phyloP scores from a whole-genome alignment of 2,329 filamentous ascomycete species.

The Seiridium cupressi region DNA sequence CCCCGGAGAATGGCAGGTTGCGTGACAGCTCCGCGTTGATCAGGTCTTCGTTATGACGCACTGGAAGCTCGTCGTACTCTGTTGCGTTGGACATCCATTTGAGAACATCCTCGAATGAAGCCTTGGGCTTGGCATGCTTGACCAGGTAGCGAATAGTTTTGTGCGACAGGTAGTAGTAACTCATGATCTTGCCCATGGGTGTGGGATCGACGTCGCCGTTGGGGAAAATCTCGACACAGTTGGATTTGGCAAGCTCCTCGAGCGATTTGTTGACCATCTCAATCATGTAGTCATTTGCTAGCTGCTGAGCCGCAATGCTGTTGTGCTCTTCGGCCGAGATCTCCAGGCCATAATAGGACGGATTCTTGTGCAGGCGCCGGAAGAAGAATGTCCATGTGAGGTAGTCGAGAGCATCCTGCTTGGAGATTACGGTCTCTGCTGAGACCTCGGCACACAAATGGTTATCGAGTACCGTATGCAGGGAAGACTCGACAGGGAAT shows the following conservation, averaged over 20 bases:
- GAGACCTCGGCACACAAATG: conserved; percentile 95
- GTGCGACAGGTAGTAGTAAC: conserved; percentile 97
- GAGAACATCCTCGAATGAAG: conserved; percentile 77
- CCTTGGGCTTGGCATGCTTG: conserved; percentile 70
- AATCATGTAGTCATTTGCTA: conserved; percentile 94
- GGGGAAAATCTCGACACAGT: conserved; percentile 77
- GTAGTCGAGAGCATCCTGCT: conserved; percentile 96
- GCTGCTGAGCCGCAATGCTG: conserved; percentile 76
- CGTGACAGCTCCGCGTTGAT: conserved; percentile 89
- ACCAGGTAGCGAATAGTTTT: conserved; percentile 87
- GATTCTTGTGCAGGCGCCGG: conserved; percentile 93
- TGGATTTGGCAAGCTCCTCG: conserved; percentile 75
- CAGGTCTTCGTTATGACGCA: conserved; percentile 96
- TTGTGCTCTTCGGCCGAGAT: conserved; percentile 92
- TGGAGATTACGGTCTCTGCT: conserved; percentile 86
- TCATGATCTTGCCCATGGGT: conserved; percentile 96
- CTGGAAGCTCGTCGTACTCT: conserved; percentile 96
- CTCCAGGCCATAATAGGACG: conserved; percentile 94
- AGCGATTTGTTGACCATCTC: conserved; percentile 87
- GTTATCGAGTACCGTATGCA: conserved; percentile 96
- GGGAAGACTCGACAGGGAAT: conserved; percentile 93
- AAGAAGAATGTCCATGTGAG: conserved; percentile 99
- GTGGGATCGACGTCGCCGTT: conserved; percentile 91
- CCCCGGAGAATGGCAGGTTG: conserved; percentile 66
- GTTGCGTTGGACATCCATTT: conserved; percentile 91